phyloP scores from a whole-genome alignment of 257 asterid species.

The Solanum bulbocastanum region DNA sequence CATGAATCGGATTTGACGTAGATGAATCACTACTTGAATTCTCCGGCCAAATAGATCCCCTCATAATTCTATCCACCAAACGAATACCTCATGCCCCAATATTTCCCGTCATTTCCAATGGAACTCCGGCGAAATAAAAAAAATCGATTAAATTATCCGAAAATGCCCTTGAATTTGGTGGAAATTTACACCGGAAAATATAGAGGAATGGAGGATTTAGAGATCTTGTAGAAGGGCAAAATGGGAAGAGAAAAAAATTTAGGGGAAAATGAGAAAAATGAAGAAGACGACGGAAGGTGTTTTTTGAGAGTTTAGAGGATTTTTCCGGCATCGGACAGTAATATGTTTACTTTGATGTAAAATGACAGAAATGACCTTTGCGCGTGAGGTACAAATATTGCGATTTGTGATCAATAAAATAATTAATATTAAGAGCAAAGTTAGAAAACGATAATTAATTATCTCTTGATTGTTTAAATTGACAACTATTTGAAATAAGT shows the following conservation, averaged over 20 bases:
- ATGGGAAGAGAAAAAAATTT: conserved; percentile 9
- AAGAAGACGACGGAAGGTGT: neutral
- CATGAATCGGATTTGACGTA: conserved; percentile 23
- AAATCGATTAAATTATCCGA: conserved; percentile 10
- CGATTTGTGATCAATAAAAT: neutral
- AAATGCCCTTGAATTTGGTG: conserved; percentile 20
- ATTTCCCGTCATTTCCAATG: conserved; percentile 9
- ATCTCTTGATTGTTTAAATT: neutral
- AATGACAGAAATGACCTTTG: neutral
- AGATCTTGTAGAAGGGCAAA: conserved; percentile 29
- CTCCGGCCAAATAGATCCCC: conserved; percentile 43
- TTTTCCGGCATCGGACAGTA: conserved; percentile 33
- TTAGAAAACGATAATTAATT: too few species aligned
- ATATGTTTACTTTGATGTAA: conserved; percentile 4
- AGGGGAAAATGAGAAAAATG: conserved; percentile 5
- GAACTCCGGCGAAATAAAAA: neutral
- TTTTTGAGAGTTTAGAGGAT: neutral
- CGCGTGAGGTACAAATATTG: neutral
- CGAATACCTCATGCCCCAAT: conserved; percentile 38
- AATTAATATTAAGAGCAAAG: too few species aligned
- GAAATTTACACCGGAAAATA: neutral
- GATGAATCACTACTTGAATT: conserved; percentile 33
- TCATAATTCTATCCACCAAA: conserved; percentile 35
- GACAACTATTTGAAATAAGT: too few species aligned
- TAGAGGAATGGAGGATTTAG: neutral